Percentiles rank a stretch among this genome's conserved stretches.
These are phyloP conservation scores for Paecilomyces variotii DNA, from an alignment of 2,329 filamentous ascomycete species.

Conservation along the genomic window DNA sequence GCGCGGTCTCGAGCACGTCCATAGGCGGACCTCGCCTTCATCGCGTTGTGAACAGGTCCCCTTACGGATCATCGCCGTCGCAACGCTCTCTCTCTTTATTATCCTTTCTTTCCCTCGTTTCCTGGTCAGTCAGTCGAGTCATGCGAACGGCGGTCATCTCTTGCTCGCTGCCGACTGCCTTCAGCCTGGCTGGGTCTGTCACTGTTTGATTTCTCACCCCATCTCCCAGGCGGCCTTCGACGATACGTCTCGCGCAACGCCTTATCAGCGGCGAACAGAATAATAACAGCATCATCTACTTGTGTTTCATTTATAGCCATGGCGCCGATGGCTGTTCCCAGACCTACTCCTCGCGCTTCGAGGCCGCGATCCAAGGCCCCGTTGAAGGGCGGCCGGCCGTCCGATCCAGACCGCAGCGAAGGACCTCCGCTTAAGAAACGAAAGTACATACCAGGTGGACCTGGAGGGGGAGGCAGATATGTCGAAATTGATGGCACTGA, in stretches of 20 bases:
- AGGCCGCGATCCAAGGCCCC: constrained; percentile 23
- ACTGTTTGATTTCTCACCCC: background rate
- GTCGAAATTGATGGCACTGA: constrained; percentile 63
- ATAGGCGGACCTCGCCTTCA: background rate
- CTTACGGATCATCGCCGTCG: background rate
- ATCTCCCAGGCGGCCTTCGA: background rate
- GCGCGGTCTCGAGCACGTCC: background rate
- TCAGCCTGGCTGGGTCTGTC: background rate
- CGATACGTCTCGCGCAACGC: background rate
- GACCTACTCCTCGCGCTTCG: constrained; percentile 17
- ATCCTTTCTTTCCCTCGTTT: background rate
- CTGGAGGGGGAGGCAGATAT: constrained; percentile 78
- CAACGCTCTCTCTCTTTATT: background rate
- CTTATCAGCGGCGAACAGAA: background rate
- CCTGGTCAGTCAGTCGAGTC: background rate
- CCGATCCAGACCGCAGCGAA: constrained; percentile 22
- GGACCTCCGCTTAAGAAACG: constrained; percentile 63
- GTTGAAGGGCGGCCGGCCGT: constrained; percentile 21
- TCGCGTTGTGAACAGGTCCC: background rate
- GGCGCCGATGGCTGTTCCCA: constrained; percentile 21
- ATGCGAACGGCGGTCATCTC: background rate
- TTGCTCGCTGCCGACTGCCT: background rate
- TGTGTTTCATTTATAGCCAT: constrained; percentile 10
- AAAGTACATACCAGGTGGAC: constrained; percentile 77
- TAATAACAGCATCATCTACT: background rate